These are phyloP conservation scores for Colletotrichum incanum DNA, from an alignment of 2,329 filamentous ascomycete species.

Conservation along the genomic window DNA sequence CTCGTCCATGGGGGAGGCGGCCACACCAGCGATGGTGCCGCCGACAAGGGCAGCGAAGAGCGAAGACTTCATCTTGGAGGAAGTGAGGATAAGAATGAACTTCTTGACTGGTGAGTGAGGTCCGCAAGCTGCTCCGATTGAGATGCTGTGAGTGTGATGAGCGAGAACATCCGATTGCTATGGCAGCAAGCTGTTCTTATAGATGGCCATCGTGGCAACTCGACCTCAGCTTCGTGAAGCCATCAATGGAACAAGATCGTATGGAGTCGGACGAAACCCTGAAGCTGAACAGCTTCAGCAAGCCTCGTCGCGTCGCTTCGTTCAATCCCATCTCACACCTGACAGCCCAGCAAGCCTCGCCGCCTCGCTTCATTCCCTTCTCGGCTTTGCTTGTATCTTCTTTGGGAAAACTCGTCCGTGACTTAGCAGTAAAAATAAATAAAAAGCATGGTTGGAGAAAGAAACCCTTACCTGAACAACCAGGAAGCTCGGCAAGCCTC, in stretches of 20 bases:
- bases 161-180: too few species aligned
- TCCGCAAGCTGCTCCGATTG: neutral
- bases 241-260: neutral
- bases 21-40: slow-evolving; percentile 12
- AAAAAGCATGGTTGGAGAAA: neutral
- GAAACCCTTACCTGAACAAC: neutral
- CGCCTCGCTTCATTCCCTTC: neutral
- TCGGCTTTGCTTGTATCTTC: neutral
- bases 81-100: slow-evolving; percentile 11
- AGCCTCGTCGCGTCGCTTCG: slow-evolving; percentile 5
- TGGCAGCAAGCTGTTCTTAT: slow-evolving; percentile 3
- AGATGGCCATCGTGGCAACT: neutral
- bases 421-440: neutral
- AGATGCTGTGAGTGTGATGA: neutral
- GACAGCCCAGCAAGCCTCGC: neutral
- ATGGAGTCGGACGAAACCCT: neutral
- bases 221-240: neutral
- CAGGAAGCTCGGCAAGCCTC: neutral
- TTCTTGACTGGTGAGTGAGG: neutral
- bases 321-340: neutral
- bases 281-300: slow-evolving; percentile 7
- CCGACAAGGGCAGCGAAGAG: slow-evolving; percentile 5
- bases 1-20: slow-evolving; percentile 28
- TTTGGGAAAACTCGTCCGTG: neutral
- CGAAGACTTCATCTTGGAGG: slow-evolving; percentile 15